Evolutionary conservation across 352 stramenopile genomes (phyloP).

Genomic region (Globisporangium splendens): DNA sequence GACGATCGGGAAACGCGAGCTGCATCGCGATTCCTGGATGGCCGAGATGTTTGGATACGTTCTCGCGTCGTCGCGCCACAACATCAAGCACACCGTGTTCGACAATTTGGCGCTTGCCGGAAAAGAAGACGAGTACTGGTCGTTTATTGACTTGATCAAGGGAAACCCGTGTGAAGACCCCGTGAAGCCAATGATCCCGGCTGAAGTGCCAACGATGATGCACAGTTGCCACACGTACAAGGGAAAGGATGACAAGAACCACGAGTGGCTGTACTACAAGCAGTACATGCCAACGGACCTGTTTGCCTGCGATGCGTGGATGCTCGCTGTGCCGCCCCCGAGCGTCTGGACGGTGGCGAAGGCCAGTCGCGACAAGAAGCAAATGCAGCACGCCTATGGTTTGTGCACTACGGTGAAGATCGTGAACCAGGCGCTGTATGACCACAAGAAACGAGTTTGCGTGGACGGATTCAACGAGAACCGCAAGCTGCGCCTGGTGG

Average conservation of each 20-base stretch:
- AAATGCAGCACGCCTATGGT: constrained; percentile 62
- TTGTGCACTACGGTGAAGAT: constrained; percentile 78
- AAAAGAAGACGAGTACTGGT: constrained; percentile 54
- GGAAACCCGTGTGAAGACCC: constrained; percentile 56
- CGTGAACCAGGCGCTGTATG: constrained; percentile 66
- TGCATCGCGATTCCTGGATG: constrained; percentile 34
- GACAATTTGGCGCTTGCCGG: constrained; percentile 65
- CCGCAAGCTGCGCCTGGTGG: constrained; percentile 49
- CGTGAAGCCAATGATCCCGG: constrained; percentile 34
- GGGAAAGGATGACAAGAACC: constrained; percentile 32
- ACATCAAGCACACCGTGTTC: constrained; percentile 68
- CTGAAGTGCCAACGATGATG: constrained; percentile 43
- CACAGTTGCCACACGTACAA: constrained; percentile 44
- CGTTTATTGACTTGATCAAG: constrained; percentile 53
- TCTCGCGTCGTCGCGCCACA: constrained; percentile 56
- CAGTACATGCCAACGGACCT: constrained; percentile 62
- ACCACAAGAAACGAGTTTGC: constrained; percentile 56
- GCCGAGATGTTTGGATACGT: constrained; percentile 60
- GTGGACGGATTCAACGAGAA: constrained; percentile 68
- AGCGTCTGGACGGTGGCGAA: constrained; percentile 66
- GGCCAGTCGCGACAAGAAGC: constrained; percentile 31
- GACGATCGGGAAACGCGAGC: constrained; percentile 37
- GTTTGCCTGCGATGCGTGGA: constrained; percentile 77
- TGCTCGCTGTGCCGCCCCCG: constrained; percentile 50
- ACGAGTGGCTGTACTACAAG: constrained; percentile 67